Percentiles rank a stretch among this genome's conserved stretches.
These are phyloP conservation scores for Radiomyces spectabilis DNA, from an alignment of 192 early-diverging fungal species.

Conservation along the genomic window DNA sequence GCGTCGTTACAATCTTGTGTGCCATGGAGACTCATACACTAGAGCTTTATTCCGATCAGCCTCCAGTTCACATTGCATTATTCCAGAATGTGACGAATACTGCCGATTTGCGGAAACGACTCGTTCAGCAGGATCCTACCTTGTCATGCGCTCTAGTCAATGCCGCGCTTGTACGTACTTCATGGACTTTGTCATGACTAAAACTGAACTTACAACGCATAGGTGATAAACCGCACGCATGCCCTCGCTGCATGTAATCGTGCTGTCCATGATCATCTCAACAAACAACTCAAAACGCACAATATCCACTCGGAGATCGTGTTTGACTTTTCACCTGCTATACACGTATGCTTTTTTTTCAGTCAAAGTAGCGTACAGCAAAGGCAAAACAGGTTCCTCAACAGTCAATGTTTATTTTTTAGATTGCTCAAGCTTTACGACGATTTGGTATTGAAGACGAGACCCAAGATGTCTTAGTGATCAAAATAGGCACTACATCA, in stretches of 20 bases:
- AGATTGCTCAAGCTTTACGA: conserved; percentile 47
- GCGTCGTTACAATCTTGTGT: not conserved
- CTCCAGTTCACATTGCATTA: conserved; percentile 24
- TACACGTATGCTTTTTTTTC: conserved; percentile 39
- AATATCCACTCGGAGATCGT: conserved; percentile 52
- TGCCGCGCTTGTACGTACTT: conserved; percentile 24
- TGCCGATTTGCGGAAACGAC: conserved; percentile 22
- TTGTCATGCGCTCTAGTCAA: conserved; percentile 29
- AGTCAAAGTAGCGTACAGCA: no score
- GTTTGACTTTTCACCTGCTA: conserved; percentile 46
- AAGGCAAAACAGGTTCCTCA: not conserved
- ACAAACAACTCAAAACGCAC: conserved; percentile 44
- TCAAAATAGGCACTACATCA: conserved; percentile 37
- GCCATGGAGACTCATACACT: conserved; percentile 31
- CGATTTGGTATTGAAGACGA: conserved; percentile 43
- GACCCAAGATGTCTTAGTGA: conserved; percentile 33
- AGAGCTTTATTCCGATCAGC: conserved; percentile 23
- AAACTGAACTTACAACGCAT: not conserved
- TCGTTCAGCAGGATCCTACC: conserved; percentile 24
- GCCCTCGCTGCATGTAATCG: conserved; percentile 40
- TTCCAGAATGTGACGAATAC: conserved; percentile 30
- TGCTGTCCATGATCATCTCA: conserved; percentile 36
- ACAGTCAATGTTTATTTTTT: conserved; percentile 5
- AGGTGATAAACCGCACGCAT: conserved; percentile 47
- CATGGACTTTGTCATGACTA: not conserved